Base-by-base conservation (phyloP, 345 rosid species). In the Sonneratia alba region DNA sequence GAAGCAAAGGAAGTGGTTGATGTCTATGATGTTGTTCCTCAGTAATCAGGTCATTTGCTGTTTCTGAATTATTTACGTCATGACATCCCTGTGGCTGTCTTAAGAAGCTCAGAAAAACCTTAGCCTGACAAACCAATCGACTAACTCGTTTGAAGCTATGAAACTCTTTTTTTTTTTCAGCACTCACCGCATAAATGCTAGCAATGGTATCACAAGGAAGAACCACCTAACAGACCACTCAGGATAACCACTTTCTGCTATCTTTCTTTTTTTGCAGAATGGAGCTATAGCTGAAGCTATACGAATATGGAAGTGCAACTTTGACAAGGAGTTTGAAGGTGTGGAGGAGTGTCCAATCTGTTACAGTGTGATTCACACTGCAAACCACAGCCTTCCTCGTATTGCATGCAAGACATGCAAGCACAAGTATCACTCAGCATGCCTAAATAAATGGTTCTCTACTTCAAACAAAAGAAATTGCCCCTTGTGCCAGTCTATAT, bases 281-380 rank as follows among this genome's bases (percentile, higher is more conserved):
- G 99, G 97, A 70, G 97, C 99, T 55, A 77, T 94, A 66, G 92
- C 99, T 47, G 99, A 91, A 81, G 97, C 99, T 36, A 92, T 94
- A 69, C 72, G 86, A 57, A 88, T 84, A 81, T 94, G 99, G 99
- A 94, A 94, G 81, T 84, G 78, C 71, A 94, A 94, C 79, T 86
- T 91, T 2, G 99, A 94, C 85, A 92, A 92, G 84, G 97, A 90
- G 79, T 94, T 94, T 74, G 89, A 91, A 85, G 99, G 99, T 70
- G 86, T 94, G 53, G 99, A 94, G 76, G 99, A 94, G 84, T 94
- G 99, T 73, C 99, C 97, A 11, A 94, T 94, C 68, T 94, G 99
- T 78, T 94, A 94, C 85, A 94, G 97, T 79, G 96, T 94, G 74
- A 92, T 94, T 71, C 99, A 94, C 82, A 90, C 96, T 22, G 79